Evolutionary conservation across 306 rosid species (phyloP), one percentile per base, ranked within the genome.

Genomic region (Canavalia ensiformis): DNA sequence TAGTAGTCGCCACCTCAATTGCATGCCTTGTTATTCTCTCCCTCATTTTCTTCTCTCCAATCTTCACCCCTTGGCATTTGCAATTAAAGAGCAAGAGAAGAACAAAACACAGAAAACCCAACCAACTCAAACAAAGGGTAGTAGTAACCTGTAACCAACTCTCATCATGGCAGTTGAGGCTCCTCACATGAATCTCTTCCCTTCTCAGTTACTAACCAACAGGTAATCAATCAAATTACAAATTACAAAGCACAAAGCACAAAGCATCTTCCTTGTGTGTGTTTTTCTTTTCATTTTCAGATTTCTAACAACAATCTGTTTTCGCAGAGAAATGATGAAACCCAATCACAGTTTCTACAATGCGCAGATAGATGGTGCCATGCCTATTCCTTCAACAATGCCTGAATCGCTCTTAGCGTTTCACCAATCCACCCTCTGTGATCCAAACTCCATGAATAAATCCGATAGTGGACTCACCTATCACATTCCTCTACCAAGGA

Each of bases 161-260:
- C 46, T 31, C 74, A 80, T 8, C 77, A 94, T 94, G 97, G 97
- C 97, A 49, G 97, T 94, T 87, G 93, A 91, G 83, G 87, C 97
- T 54, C 86, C 74, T 2, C 90, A 82, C 76, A 79, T 79, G n/a
- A 82, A 82, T 58, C 85, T 76, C 68, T 68, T 84, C 47, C 84
- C 92, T 59, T 68, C 91, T n/a, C 91, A 87, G 70, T 81, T 86
- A 25, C 74, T 85, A 39, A 28, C 75, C 44, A 74, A 83, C 52
- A 80, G 92, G 91, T 90, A 55, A 35, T 18, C 25, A 18, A 18
- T 18, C 25, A 18, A 18, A 18, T 18, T 18, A 18, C 25, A 18
- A 18, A 18, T 18, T 18, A 18, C 25, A 18, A 18, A 18, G 25
- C 25, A 18, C 25, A 18, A 18, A 18, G 25, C 25, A 18, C 25